These are phyloP conservation scores for Conidiobolus incongruus DNA, from an alignment of 371 early-diverging fungal genomes.

Conservation along the genomic window DNA sequence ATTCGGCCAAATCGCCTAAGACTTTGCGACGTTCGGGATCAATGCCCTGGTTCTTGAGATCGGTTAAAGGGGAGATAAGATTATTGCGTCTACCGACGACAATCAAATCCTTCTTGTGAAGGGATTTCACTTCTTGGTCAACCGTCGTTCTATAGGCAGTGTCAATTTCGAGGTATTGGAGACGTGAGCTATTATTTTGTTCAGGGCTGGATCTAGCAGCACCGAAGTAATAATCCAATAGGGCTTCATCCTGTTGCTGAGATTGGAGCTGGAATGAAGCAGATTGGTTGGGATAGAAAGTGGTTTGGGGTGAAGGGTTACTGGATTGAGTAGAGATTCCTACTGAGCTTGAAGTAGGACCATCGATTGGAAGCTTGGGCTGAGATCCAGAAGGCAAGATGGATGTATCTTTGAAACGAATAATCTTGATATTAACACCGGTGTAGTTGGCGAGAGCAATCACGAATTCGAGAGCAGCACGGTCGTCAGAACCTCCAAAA, in stretches of 20 bases:
- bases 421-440: slow-evolving; percentile 8
- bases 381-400: slow-evolving; percentile 1
- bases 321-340: too few species aligned
- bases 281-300: too few species aligned
- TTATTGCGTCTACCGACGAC: slow-evolving; percentile 12
- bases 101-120: slow-evolving; percentile 11
- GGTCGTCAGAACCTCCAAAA: slow-evolving; percentile 37
- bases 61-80: background rate
- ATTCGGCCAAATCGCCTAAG: slow-evolving; percentile 8
- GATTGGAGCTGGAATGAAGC: too few species aligned
- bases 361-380: slow-evolving; percentile 6
- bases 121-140: slow-evolving; percentile 9
- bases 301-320: too few species aligned
- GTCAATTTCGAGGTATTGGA: slow-evolving; percentile 5
- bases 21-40: slow-evolving; percentile 6
- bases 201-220: background rate
- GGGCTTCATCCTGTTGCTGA: background rate
- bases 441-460: slow-evolving; percentile 12
- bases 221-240: slow-evolving; percentile 3
- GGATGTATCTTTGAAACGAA: background rate
- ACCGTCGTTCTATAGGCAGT: slow-evolving; percentile 12
- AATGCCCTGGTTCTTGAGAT: background rate
- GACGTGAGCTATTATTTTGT: background rate
- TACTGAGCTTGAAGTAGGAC: too few species aligned
- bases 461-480: slow-evolving; percentile 17